These are phyloP conservation scores for Gryganskiella cystojenkinii DNA, from an alignment of 192 early-diverging fungal species.

Conservation along the genomic window DNA sequence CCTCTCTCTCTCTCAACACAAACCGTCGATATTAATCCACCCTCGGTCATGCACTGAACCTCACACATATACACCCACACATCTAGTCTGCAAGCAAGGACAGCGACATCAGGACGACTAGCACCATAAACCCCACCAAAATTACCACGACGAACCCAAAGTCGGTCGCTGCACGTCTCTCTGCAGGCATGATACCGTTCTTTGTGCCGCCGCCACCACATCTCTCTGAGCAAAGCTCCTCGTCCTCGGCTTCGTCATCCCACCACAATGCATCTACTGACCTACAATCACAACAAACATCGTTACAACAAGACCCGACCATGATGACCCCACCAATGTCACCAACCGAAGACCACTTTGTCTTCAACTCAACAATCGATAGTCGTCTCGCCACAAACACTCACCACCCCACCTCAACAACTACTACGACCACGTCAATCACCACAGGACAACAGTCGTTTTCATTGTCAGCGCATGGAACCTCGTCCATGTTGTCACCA, in stretches of 20 bases:
- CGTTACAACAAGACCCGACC: slow-evolving; percentile 14
- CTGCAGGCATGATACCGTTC: slow-evolving; percentile 44
- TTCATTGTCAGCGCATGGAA: too few species aligned
- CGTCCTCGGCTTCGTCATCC: background rate
- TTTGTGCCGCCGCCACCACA: slow-evolving; percentile 42
- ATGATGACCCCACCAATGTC: slow-evolving; percentile 52
- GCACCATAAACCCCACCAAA: background rate
- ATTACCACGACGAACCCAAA: slow-evolving; percentile 7
- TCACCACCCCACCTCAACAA: background rate
- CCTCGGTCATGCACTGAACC: too few species aligned
- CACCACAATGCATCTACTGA: slow-evolving; percentile 5
- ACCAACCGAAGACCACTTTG: slow-evolving; percentile 40
- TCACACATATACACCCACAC: too few species aligned
- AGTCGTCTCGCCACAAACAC: slow-evolving; percentile 3
- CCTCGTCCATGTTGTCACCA: background rate
- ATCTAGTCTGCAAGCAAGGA: too few species aligned
- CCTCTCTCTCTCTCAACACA: too few species aligned
- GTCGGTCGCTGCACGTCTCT: slow-evolving; percentile 42
- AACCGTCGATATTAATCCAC: too few species aligned
- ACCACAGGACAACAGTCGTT: too few species aligned
- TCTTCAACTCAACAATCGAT: slow-evolving; percentile 27
- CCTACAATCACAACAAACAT: too few species aligned
- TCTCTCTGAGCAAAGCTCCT: background rate
- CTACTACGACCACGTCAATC: slow-evolving; percentile 3
- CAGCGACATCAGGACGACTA: background rate